phyloP scores from a whole-genome alignment of 805 yeast species.

The Teunomyces pallodes region DNA sequence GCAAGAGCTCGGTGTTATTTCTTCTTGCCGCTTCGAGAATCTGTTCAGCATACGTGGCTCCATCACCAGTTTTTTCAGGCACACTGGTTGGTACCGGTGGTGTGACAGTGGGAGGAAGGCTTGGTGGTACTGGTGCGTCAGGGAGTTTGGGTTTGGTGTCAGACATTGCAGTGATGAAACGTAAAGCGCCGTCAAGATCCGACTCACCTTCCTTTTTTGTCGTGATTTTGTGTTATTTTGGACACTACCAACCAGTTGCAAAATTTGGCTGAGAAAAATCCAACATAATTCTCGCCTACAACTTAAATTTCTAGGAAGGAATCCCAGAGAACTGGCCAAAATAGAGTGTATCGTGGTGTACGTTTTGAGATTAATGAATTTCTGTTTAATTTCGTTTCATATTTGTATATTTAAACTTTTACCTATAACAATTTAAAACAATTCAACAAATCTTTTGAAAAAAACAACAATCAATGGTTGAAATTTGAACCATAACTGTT shows the following conservation, averaged over 20 bases:
- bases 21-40: constrained; percentile 84
- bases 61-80: constrained; percentile 23
- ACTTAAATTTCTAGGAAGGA: too few relatives aligned
- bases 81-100: constrained; percentile 1
- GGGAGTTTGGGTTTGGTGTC: background rate
- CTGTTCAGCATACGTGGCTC: constrained; percentile 76
- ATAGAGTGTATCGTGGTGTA: too few relatives aligned
- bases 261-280: background rate
- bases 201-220: background rate
- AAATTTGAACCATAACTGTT: background rate
- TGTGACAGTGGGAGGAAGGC: background rate
- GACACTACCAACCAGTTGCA: background rate
- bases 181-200: constrained; percentile 1
- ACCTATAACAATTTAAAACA: background rate
- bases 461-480: background rate
- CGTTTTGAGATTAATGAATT: too few relatives aligned
- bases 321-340: too few relatives aligned
- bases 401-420: too few relatives aligned
- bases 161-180: background rate
- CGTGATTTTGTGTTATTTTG: background rate
- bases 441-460: background rate
- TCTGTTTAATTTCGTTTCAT: too few relatives aligned
- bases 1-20: constrained; percentile 76
- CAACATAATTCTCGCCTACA: too few relatives aligned
- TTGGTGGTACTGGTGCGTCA: background rate